A percentile compares a stretch with the other conserved stretches of the same genome.
These are phyloP conservation scores for Neurospora sp. DNA, from an alignment of 2,329 filamentous ascomycete species.

Conservation along the genomic window DNA sequence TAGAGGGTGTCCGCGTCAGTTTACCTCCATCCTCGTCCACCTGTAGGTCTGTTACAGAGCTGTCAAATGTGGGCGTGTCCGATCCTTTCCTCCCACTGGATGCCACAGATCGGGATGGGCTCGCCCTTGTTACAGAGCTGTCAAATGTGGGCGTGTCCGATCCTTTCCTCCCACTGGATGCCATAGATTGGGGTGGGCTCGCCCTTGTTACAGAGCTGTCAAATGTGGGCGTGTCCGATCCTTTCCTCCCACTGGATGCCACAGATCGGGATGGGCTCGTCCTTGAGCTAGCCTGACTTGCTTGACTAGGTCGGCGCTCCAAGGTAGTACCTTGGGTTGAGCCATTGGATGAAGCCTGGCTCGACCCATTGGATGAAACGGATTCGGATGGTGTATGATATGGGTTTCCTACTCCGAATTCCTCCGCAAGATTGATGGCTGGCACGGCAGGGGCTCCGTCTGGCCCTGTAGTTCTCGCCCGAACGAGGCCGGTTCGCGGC, in stretches of 20 bases:
- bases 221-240: conserved; percentile 35
- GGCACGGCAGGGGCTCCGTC: conserved; percentile 24
- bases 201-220: conserved; percentile 41
- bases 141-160: conserved; percentile 38
- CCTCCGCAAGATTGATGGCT: conserved; percentile 44
- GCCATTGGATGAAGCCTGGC: conserved; percentile 3
- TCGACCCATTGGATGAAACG: conserved; percentile 52
- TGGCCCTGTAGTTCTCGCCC: conserved; percentile 29
- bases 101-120: conserved; percentile 35
- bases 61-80: conserved; percentile 36
- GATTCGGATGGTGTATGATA: conserved; percentile 57
- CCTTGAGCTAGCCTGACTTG: conserved; percentile 49
- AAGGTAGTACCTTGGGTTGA: not conserved
- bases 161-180: conserved; percentile 26
- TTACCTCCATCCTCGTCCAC: conserved; percentile 31
- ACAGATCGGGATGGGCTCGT: conserved; percentile 44
- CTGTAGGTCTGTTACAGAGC: conserved; percentile 46
- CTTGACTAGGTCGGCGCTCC: conserved; percentile 39
- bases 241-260: conserved; percentile 25
- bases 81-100: conserved; percentile 29
- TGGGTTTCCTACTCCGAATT: conserved; percentile 52
- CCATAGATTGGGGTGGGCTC: conserved; percentile 39
- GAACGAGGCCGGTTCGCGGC: conserved; percentile 39
- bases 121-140: conserved; percentile 34
- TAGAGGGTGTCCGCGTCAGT: conserved; percentile 1